A percentile compares a stretch with the other conserved stretches of the same genome.
These are phyloP conservation scores for Selaginella moellendorffii DNA, from an alignment of 75 land plant species.

Conservation along the genomic window DNA sequence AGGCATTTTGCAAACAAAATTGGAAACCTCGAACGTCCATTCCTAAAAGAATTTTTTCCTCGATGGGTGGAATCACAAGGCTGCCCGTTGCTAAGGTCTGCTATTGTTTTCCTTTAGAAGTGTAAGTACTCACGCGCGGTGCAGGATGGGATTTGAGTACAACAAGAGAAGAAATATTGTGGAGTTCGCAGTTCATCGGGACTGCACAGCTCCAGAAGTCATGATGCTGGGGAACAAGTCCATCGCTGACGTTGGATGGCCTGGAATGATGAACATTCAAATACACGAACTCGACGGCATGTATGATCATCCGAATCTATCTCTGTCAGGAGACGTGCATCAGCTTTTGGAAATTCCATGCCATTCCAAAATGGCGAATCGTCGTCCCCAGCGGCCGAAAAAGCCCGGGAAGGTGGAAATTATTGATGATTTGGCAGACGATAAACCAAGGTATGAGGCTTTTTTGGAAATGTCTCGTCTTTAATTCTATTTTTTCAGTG, in stretches of 20 bases:
- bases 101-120: background rate
- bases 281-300: constrained; percentile 89
- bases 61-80: constrained; percentile 91
- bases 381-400: constrained; percentile 70
- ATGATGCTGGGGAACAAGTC: constrained; percentile 8
- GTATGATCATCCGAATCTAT: constrained; percentile 87
- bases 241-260: constrained; percentile 68
- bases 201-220: constrained; percentile 37
- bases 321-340: constrained; percentile 84
- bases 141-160: constrained; percentile 86
- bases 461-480: constrained; percentile 18
- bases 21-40: constrained; percentile 94
- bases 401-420: constrained; percentile 73
- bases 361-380: constrained; percentile 87
- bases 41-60: constrained; percentile 86
- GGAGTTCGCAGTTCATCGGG: constrained; percentile 71
- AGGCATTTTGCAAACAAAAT: constrained; percentile 85
- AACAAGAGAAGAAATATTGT: constrained; percentile 83
- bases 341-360: constrained; percentile 86
- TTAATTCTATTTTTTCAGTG: constrained; percentile 26
- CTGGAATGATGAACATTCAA: constrained; percentile 96
- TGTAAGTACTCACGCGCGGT: background rate
- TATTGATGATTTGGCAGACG: constrained; percentile 72
- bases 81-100: constrained; percentile 76
- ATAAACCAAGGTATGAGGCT: constrained; percentile 28